phyloP scores from a whole-genome alignment of 2,329 filamentous ascomycete species.

The Penicillium sp. region DNA sequence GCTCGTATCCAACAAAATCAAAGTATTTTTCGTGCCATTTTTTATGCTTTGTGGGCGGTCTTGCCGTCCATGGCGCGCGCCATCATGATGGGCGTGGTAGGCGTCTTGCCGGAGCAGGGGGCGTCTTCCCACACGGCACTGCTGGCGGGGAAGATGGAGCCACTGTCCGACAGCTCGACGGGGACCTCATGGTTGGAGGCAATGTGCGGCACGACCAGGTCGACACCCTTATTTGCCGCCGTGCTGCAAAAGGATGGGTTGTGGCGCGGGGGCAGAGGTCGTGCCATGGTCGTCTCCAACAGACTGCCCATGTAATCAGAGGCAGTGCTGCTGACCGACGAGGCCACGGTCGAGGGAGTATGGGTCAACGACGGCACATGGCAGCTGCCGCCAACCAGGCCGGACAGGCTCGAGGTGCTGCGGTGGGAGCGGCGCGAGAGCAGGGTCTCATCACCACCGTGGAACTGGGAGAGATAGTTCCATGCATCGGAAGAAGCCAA shows the following conservation, averaged over 20 bases:
- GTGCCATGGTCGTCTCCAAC: conserved; percentile 24
- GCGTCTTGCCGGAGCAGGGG: conserved; percentile 10
- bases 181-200: conserved; percentile 12
- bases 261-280: conserved; percentile 38
- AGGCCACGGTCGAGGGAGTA: conserved; percentile 37
- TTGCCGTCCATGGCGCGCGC: conserved; percentile 1
- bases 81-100: conserved; percentile 12
- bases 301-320: conserved; percentile 30
- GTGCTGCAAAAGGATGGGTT: conserved; percentile 36
- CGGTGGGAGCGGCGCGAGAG: conserved; percentile 18
- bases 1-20: no score
- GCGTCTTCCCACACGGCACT: conserved; percentile 27
- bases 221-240: conserved; percentile 32
- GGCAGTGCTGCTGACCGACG: conserved; percentile 35
- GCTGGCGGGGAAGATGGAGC: conserved; percentile 28
- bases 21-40: neutral
- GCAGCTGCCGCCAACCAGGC: conserved; percentile 22
- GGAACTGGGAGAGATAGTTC: conserved; percentile 43
- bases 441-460: conserved; percentile 24
- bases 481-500: conserved; percentile 39
- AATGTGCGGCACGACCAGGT: conserved; percentile 40
- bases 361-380: conserved; percentile 31
- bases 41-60: neutral
- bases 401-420: conserved; percentile 32
- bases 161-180: conserved; percentile 19